Percentiles rank a stretch among this genome's conserved stretches.
These are phyloP conservation scores for Linaria vulgaris DNA, from an alignment of 257 asterid species.

Conservation along the genomic window DNA sequence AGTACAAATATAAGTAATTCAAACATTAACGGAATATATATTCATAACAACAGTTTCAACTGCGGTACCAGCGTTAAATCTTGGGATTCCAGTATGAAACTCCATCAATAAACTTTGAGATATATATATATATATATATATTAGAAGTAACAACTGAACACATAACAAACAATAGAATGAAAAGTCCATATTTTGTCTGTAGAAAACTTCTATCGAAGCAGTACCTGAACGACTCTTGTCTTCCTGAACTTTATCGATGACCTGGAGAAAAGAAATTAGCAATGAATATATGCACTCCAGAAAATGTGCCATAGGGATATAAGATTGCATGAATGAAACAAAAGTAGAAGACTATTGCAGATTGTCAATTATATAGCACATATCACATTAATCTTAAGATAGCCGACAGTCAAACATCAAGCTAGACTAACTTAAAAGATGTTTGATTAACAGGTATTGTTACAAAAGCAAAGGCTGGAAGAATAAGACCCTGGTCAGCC, in stretches of 20 bases:
- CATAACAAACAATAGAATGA: too few relatives aligned
- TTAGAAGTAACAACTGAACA: not conserved
- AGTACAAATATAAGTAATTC: not conserved
- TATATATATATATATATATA: too few relatives aligned
- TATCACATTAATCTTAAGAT: not conserved
- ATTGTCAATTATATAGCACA: not conserved
- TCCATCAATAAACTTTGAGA: not conserved
- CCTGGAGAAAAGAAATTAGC: constrained; percentile 30
- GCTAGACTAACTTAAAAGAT: not conserved
- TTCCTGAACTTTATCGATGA: constrained; percentile 69
- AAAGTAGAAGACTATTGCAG: not conserved
- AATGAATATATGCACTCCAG: not conserved
- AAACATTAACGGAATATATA: not conserved
- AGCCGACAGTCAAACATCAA: not conserved
- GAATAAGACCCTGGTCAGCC: constrained; percentile 34
- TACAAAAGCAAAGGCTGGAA: not conserved
- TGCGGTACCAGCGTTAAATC: too few relatives aligned
- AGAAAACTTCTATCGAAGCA: not conserved
- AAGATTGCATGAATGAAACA: not conserved
- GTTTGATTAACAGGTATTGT: not conserved
- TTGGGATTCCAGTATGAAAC: not conserved
- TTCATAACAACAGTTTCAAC: too few relatives aligned
- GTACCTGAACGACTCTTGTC: constrained; percentile 60
- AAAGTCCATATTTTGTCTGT: constrained; percentile 1
- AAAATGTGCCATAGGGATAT: not conserved